Conservation (phyloP, 768 basidiomycete species). For the Kwoniella heveanensis region DNA sequence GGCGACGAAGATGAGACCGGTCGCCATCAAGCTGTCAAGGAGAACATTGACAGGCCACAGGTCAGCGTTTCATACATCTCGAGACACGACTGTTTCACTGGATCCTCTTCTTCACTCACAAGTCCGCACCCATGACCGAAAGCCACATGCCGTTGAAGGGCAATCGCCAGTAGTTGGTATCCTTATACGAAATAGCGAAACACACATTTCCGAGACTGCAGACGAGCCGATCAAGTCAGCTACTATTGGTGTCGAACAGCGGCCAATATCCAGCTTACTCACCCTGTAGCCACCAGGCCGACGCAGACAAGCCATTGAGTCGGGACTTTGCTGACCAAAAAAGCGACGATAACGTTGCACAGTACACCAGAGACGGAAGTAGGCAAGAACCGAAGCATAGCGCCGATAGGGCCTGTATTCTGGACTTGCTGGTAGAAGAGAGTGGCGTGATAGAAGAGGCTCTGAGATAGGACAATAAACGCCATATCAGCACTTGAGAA, state of each 20-base stretch:
- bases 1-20: conserved; percentile 46
- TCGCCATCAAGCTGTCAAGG: conserved; percentile 43
- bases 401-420: conserved; percentile 15
- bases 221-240: conserved; percentile 20
- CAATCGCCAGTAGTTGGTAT: conserved; percentile 43
- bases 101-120: conserved; percentile 16
- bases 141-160: conserved; percentile 32
- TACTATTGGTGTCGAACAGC: conserved; percentile 19
- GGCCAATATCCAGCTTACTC: conserved; percentile 21
- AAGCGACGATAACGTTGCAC: conserved; percentile 45
- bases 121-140: conserved; percentile 48
- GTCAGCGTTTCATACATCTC: too few species aligned
- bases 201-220: conserved; percentile 38
- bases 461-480: conserved; percentile 2
- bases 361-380: conserved; percentile 41
- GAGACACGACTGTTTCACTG: too few species aligned
- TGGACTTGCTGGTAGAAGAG: conserved; percentile 25
- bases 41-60: not conserved
- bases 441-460: conserved; percentile 25
- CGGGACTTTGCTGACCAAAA: conserved; percentile 42
- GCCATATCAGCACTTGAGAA: not conserved
- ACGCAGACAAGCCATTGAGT: conserved; percentile 51
- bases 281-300: conserved; percentile 51
- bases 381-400: conserved; percentile 43
- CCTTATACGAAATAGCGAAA: conserved; percentile 33